Base-by-base conservation (phyloP, 306 rosid species). In the Trichosanthes cucumerina region DNA sequence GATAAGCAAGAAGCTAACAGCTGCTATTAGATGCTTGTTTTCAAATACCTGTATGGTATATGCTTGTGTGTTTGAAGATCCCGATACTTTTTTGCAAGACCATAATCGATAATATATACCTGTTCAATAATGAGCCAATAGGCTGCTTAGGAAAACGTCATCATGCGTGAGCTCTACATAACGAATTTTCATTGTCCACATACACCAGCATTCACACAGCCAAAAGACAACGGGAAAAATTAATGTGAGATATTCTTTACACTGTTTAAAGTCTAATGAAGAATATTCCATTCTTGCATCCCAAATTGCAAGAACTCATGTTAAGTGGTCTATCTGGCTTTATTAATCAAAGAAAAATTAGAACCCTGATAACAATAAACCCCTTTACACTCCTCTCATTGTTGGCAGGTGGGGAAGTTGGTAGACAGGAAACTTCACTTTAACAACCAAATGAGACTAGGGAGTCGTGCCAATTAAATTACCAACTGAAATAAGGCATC, bases 61-160 rank as follows among this genome's bases (percentile, higher is more conserved):
- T 95, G 99, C 93, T 88, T 95, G 81, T 92, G 97, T 9, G 99
- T 95, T 80, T 95, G 99, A 81, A 95, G 97, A 89, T 95, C 99
- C 75, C 97, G 89, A 78, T 76, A 95, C 89, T 91, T 95, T 81
- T 95, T 95, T 49, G 93, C 97, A 49, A 95, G 99, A 83, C 99
- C 99, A 83, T 92, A 95, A 90, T 95, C 99, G 75, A 95, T 95
- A 79, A 95, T 53, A 83, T 95, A 95, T 34, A 95, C 99, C 99
- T 96, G 88, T 21, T 62, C 80, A 70, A 49, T 60, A 83, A 79
- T 82, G 57, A 79, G 21, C 26, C 71, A 82, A 53, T 21, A 75
- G 60, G 56, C 66, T 60, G 13, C 66, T 75, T 54, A 56, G 79
- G n/a, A 38, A 54, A 56, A 36, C n/a, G 14, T 53, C 79, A 75